Evolutionary conservation across 2,329 filamentous ascomycete genomes (phyloP).

Genomic region (Hypoxylon sp.): DNA sequence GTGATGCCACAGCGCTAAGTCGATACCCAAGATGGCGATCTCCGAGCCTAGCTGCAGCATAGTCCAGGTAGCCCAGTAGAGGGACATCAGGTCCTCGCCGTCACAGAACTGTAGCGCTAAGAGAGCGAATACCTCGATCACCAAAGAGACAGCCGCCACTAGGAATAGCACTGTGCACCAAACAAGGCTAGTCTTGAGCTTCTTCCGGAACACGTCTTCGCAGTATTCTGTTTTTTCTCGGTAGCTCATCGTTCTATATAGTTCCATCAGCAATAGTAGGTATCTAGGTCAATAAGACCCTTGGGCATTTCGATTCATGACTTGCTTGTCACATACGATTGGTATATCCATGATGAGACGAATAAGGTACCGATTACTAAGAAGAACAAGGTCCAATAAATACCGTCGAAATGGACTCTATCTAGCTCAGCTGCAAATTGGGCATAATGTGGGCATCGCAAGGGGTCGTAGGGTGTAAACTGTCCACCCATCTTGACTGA

Average conservation of each 20-base stretch:
- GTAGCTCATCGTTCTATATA: conserved; percentile 56
- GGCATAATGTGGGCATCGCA: conserved; percentile 59
- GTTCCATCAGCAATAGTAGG: not conserved
- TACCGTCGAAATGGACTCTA: conserved; percentile 56
- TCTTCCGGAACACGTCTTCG: conserved; percentile 57
- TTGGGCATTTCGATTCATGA: not conserved
- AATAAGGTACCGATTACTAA: conserved; percentile 58
- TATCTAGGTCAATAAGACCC: not conserved
- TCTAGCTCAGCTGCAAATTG: conserved; percentile 56
- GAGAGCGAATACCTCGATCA: conserved; percentile 69
- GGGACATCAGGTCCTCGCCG: conserved; percentile 70
- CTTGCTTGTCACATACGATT: conserved; percentile 49
- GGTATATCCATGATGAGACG: conserved; percentile 57
- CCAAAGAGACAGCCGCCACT: conserved; percentile 61
- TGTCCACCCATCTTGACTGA: conserved; percentile 55
- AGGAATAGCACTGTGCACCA: conserved; percentile 62
- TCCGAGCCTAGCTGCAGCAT: conserved; percentile 71
- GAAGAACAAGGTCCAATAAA: conserved; percentile 61
- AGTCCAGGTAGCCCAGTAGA: conserved; percentile 74
- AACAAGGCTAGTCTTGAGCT: conserved; percentile 59
- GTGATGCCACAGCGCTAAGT: conserved; percentile 67
- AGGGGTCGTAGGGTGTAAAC: conserved; percentile 53
- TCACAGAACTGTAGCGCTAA: conserved; percentile 71
- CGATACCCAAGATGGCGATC: conserved; percentile 70
- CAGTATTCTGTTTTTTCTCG: conserved; percentile 53